Evolutionary conservation across 139 green algal species (phyloP), one percentile per base, ranked within the genome.

Genomic region (Asterochloris erici): DNA sequence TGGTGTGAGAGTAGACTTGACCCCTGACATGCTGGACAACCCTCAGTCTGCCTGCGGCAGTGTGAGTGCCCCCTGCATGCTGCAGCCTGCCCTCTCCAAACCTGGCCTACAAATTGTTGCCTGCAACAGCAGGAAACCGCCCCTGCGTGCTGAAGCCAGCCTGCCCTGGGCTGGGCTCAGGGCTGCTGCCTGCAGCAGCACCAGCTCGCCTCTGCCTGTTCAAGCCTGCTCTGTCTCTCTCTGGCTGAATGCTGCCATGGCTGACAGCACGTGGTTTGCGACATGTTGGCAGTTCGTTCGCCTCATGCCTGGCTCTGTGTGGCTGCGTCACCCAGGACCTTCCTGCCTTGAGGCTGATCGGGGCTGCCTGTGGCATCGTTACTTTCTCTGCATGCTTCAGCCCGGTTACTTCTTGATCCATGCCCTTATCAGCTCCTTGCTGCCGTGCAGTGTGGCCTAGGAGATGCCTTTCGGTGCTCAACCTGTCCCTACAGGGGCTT

Each of bases 381-480:
- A 76, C 17, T 13, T 21, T n/a, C 17, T 76, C 70, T 29, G 17
- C 21, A 26, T 24, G 21, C 66, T 21, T 21, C 21, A 24, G 19
- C 17, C 66, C 10, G 19, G 66, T 24, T 54, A 0, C 9, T 17
- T 27, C n/a, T 19, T 27, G 29, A 38, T 0, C 21, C 29, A 27
- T 38, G 70, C 24, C 15, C n/a, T 76, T 27, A 76, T 69, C 0
- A 80, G 12, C 11, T 66, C 63, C 0, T 73, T 69, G 28, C 75
- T n/a, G 62, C 63, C 26, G 4, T 85, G 86, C 91, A 98, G 93
- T 99, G 96, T 79, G 85, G 81, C 0, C 88, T 99, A 60, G 97
- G 97, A 1, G 97, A 99, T 85, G 97, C 96, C 0, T 99, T 98
- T 89, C 90, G 97, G 70, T 99, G 97, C 86, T 91, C 84, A 21